Evolutionary conservation across 495 filamentous ascomycete species (phyloP), one percentile per base, ranked within the genome.

Genomic region (Penicillium turbatum): DNA sequence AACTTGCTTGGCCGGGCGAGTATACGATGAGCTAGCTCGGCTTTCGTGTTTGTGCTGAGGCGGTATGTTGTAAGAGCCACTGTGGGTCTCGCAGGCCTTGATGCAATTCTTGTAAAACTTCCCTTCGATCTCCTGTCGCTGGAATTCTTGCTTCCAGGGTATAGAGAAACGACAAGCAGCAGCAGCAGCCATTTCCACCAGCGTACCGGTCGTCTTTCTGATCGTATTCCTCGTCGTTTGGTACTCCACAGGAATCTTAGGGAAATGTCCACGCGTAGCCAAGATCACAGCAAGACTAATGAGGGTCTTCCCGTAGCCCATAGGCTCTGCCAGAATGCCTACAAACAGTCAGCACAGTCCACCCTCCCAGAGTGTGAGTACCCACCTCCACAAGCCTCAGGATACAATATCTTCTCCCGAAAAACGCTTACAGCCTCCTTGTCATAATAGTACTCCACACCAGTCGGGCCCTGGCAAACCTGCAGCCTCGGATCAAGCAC

Each of bases 231-330:
- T 69, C 62, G 32, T 66, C 67, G 74, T 59, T 34, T 79, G 78
- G 58, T 85, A 82, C 48, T 85, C 71, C 1, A 81, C 75, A 2
- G 90, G 90, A 6, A 86, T 79, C 6, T 71, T 69, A 3, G 89
- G 79, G 6, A 84, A 77, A 51, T 92, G 80, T 30, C 84, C 78
- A 56, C 79, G 83, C 0, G 90, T 96, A 10, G 88, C 84, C n/a
- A 95, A 73, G 35, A 96, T 88, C 2, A 92, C 71, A 27, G 91
- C 80, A 15, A 97, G 73, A 51, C 87, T 90, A 9, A 97, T 95
- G 26, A 96, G 68, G 0, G 92, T 97, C 72, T 97, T 97, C 0
- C 92, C 92, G 5, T 83, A 78, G 36, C 82, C 82, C 84, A 88
- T 87, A 39, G 80, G 93, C 54, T 75, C 73, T 4, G 75, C 67